Base-by-base conservation (phyloP, 228 moss, liverwort and hornwort genomes). In the Sphagnum magellanicum region DNA sequence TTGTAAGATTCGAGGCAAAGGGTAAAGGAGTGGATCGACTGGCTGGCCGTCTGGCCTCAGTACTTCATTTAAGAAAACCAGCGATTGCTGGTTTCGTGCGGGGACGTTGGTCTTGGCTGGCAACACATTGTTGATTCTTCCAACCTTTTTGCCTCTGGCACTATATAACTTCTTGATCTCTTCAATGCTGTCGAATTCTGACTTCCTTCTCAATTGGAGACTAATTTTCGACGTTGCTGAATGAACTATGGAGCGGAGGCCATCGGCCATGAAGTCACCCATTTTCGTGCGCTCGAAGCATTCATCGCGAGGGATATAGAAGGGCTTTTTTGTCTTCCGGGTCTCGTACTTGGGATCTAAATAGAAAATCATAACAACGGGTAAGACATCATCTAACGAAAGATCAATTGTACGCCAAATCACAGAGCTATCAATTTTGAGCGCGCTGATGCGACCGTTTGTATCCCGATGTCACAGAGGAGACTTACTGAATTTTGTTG, bases 271-370 rank as follows among this genome's bases (percentile, higher is more conserved):
- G 67, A 81, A 74, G 46, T 77, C 74, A n/a, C 73, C 73, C 71
- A 60, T 15, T 12, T 79, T 86, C 10, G 66, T 48, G 69, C 82
- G 77, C 62, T 80, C 82, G 50, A 69, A 86, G 5, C 74, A 73
- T 57, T 86, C 83, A 67, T 86, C 86, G 4, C 74, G 75, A 0
- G 86, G 86, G 6, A 80, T 79, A 63, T 83, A 86, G 4, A 72
- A 68, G 66, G 50, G 11, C 9, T 61, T 10, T 3, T 50, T 78
- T 0, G 17, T 0, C 0, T 13, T 7, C 49, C 81, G 81, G 58
- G 58, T 58, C 71, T 84, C 84, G 0, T 70, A 78, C 8, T 9
- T 1, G 4, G 46, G 4, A 53, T 64, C 84, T 84, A 68, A 48
- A 53, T 4, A 49, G 15, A 46, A 53, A 10, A 10, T 1, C 8